Percentiles rank a stretch among this genome's conserved stretches.
Conservation (phyloP, 768 basidiomycete genomes). For the Mycena vitilis region DNA sequence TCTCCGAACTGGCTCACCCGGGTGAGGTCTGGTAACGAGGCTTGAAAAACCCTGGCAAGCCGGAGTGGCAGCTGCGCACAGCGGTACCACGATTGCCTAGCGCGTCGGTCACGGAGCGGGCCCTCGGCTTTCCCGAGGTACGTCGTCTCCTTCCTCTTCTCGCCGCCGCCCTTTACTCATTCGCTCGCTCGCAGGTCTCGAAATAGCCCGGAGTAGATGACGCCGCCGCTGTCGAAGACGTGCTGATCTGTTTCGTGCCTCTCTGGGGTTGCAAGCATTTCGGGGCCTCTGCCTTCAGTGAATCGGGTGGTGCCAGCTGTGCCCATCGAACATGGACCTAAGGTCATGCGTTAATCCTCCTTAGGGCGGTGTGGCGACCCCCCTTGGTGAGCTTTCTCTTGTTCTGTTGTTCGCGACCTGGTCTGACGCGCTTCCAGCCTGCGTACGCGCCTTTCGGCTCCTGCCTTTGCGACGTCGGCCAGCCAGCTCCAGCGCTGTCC, state of each 20-base stretch:
- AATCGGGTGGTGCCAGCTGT: constrained; percentile 10
- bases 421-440: background rate
- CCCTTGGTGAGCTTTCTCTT: background rate
- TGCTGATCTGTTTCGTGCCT: constrained; percentile 3
- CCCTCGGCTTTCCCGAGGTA: background rate
- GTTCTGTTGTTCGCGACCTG: background rate
- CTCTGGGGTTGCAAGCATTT: constrained; percentile 8
- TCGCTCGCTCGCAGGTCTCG: background rate
- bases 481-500: background rate
- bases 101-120: background rate
- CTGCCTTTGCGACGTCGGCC: constrained; percentile 2
- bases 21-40: background rate
- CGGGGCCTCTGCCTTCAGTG: constrained; percentile 7
- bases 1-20: background rate
- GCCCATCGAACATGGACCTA: constrained; percentile 1
- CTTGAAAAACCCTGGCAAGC: background rate
- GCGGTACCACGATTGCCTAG: background rate
- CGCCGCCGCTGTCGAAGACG: background rate
- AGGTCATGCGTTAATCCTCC: background rate
- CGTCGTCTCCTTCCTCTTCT: background rate
- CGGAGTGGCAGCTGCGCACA: background rate
- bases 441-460: background rate
- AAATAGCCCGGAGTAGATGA: constrained; percentile 1
- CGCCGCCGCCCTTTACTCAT: background rate
- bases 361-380: constrained; percentile 5